Conservation (phyloP, 371 early-diverging fungal species). For the Basidiobolus meristosporus region DNA sequence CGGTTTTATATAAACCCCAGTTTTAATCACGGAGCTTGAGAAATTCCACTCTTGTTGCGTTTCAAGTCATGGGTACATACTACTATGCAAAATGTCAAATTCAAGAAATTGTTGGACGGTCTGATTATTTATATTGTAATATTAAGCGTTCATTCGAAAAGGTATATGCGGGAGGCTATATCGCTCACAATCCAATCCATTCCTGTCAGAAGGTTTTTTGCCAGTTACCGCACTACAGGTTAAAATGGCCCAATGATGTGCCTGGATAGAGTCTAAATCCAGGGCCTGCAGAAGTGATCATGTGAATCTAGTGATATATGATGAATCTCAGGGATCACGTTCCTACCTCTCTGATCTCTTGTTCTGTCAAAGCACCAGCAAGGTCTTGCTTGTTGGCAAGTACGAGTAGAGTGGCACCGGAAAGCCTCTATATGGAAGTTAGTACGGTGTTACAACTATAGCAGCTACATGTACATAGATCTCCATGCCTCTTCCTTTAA, state of each 20-base stretch:
- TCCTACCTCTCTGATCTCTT: slow-evolving; percentile 64
- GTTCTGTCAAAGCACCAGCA: slow-evolving; percentile 48
- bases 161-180: slow-evolving; percentile 71
- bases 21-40: no score
- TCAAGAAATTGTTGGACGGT: no score
- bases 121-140: no score
- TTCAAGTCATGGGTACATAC: no score
- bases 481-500: slow-evolving; percentile 70
- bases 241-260: slow-evolving; percentile 85
- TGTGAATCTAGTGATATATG: no score
- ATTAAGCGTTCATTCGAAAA: slow-evolving; percentile 34
- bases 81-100: no score
- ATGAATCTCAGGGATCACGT: no score
- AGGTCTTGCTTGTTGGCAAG: slow-evolving; percentile 96
- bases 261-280: slow-evolving; percentile 45
- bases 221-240: slow-evolving; percentile 86
- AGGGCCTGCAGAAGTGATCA: no score
- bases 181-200: slow-evolving; percentile 89
- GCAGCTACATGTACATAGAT: no score
- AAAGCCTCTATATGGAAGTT: slow-evolving; percentile 66
- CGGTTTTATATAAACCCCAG: no score
- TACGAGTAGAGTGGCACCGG: slow-evolving; percentile 81
- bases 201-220: slow-evolving; percentile 58
- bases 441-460: no score
- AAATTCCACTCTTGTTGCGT: no score